A percentile compares a stretch with the other conserved stretches of the same genome.
phyloP scores from a whole-genome alignment of 139 green algal genomes.

The Limnomonas spitsbergensis region DNA sequence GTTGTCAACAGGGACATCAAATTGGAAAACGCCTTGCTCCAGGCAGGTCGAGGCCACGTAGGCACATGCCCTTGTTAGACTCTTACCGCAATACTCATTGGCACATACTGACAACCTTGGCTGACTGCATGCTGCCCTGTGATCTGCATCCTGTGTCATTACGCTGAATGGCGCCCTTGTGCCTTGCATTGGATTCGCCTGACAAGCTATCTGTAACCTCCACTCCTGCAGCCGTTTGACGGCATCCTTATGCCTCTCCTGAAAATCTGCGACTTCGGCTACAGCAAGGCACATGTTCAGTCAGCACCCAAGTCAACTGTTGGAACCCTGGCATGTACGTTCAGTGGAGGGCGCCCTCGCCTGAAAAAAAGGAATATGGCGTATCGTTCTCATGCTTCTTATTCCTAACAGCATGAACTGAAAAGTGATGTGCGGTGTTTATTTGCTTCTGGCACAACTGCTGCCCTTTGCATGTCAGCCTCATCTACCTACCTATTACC shows the following conservation, averaged over 20 bases:
- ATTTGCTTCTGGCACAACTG: no score
- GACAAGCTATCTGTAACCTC: not conserved
- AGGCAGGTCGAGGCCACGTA: constrained; percentile 5
- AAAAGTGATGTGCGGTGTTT: no score
- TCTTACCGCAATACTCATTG: no score
- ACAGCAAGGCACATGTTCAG: constrained; percentile 45
- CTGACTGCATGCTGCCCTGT: no score
- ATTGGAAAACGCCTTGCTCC: constrained; percentile 21
- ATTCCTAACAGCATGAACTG: no score
- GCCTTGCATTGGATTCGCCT: not conserved
- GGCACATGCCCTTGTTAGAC: no score
- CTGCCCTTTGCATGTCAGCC: not conserved
- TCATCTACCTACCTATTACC: no score
- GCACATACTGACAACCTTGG: no score
- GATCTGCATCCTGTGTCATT: no score
- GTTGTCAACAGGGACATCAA: constrained; percentile 79
- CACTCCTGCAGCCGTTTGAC: not conserved
- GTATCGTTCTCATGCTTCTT: no score
- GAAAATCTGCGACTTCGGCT: constrained; percentile 66
- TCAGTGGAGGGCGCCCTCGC: not conserved
- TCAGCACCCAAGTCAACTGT: constrained; percentile 43
- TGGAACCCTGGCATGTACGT: not conserved
- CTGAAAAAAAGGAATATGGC: no score
- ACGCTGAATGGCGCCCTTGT: not conserved
- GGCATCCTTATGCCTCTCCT: constrained; percentile 53